Evolutionary conservation across 1,139 yeast genomes (phyloP), one percentile per base, ranked within the genome.

Genomic region (Suhomyces coccinellae): DNA sequence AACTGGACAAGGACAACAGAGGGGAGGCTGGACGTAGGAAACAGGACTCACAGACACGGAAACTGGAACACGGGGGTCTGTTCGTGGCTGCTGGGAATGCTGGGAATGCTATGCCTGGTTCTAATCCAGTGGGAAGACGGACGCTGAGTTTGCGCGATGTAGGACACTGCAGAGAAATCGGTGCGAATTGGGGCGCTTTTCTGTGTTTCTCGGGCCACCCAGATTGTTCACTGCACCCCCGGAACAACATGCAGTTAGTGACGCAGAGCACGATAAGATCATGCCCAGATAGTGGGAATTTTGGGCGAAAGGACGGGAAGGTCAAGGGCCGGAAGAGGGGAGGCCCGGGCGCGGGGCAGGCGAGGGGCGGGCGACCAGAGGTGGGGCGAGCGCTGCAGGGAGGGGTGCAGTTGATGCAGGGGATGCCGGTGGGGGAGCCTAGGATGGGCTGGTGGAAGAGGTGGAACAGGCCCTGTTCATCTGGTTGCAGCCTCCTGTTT

Each of bases 261-360:
- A 24, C 36, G 36, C 36, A 34, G 36, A 20, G 13, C 27, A 16
- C 15, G 36, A 34, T 34, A 34, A 34, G 29, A 34, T 34, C 36
- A 34, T 27, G 14, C 15, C 22, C 28, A 34, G 20, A 34, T 34
- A 34, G 36, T 22, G 24, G 24, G 24, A 20, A 20, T 20, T 20
- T 20, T 24, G 36, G 36, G 36, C 29, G 26, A 34, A 34, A n/a
- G 6, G 17, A 13, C 7, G 36, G 11, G 29, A n/a, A 24, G 8
- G 24, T 20, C 24, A 22, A 34, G 15, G 22, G 29, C 29, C 26
- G 36, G 29, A 27, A 27, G 26, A 16, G 29, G 36, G 14, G 26
- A 24, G 14, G 20, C 29, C 36, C 36, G 36, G 36, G 36, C 24
- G 36, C 11, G 36, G 29, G 28, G 36, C 36, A 24, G 6, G 6